A percentile compares a stretch with the other conserved stretches of the same genome.
Conservation (phyloP, 768 basidiomycete genomes). For the Collybia sp. region DNA sequence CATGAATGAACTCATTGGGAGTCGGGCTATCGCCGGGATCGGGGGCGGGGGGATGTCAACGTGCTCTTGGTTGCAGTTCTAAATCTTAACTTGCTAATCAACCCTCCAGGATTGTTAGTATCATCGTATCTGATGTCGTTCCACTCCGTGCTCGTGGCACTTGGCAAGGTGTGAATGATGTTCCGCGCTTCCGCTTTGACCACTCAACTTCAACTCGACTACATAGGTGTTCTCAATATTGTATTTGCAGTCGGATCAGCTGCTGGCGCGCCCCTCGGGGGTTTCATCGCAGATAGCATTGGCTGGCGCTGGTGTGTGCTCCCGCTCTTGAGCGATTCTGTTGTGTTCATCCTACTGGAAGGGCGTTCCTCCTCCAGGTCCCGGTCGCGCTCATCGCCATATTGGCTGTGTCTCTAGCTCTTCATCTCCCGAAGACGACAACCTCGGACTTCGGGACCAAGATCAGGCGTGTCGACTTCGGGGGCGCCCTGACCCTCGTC, state of each 20-base stretch:
- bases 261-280: constrained; percentile 59
- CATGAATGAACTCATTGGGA: constrained; percentile 50
- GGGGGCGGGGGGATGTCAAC: constrained; percentile 63
- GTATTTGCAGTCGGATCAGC: constrained; percentile 55
- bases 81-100: not conserved
- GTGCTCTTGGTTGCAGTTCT: too few relatives aligned
- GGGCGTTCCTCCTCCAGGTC: constrained; percentile 59
- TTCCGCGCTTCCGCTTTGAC: not conserved
- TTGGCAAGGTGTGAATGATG: constrained; percentile 49
- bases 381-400: constrained; percentile 55
- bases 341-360: constrained; percentile 8
- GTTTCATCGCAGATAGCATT: constrained; percentile 55
- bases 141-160: constrained; percentile 60
- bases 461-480: constrained; percentile 58
- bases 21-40: constrained; percentile 52
- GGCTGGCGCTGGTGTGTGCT: constrained; percentile 59
- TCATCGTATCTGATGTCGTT: constrained; percentile 63
- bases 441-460: constrained; percentile 40
- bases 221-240: constrained; percentile 54
- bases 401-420: constrained; percentile 43
- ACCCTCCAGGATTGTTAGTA: constrained; percentile 45
- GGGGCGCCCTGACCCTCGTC: constrained; percentile 52
- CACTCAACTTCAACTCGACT: not conserved
- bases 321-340: not conserved
- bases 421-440: constrained; percentile 44